phyloP scores from a whole-genome alignment of 202 grass and related monocot species.

The Schoenoplectus tabernaemontani region DNA sequence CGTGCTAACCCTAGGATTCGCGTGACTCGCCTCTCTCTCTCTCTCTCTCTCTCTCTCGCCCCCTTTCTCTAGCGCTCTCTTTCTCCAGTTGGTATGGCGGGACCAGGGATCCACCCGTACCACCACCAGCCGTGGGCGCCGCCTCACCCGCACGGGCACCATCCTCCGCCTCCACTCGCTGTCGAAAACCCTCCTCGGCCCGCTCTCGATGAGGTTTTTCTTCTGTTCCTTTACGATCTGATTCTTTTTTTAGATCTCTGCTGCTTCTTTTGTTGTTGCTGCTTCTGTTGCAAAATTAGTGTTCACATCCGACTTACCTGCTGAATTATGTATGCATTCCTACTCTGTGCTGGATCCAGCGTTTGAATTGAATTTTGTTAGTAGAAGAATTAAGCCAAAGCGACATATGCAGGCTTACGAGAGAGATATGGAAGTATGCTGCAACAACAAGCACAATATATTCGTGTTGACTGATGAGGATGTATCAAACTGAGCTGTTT shows the following conservation, averaged over 20 bases:
- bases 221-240: not conserved
- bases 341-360: not conserved
- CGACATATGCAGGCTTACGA: not conserved
- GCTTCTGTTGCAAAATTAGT: not conserved
- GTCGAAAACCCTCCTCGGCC: slow-evolving; percentile 30
- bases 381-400: too few species aligned
- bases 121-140: slow-evolving; percentile 78
- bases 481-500: too few species aligned
- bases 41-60: not conserved
- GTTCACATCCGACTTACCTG: not conserved
- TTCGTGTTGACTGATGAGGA: too few species aligned
- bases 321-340: not conserved
- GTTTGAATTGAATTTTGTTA: too few species aligned
- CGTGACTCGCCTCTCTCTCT: too few species aligned
- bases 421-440: not conserved
- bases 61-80: not conserved
- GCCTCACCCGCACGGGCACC: slow-evolving; percentile 33
- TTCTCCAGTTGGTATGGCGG: slow-evolving; percentile 40
- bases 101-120: slow-evolving; percentile 80
- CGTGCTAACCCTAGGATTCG: not conserved
- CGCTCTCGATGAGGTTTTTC: slow-evolving; percentile 57
- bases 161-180: slow-evolving; percentile 22
- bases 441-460: not conserved
- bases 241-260: not conserved
- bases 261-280: not conserved